Evolutionary conservation across 2,329 filamentous ascomycete genomes (phyloP), one percentile per base, ranked within the genome.

Genomic region (Fusarium caatingaense): DNA sequence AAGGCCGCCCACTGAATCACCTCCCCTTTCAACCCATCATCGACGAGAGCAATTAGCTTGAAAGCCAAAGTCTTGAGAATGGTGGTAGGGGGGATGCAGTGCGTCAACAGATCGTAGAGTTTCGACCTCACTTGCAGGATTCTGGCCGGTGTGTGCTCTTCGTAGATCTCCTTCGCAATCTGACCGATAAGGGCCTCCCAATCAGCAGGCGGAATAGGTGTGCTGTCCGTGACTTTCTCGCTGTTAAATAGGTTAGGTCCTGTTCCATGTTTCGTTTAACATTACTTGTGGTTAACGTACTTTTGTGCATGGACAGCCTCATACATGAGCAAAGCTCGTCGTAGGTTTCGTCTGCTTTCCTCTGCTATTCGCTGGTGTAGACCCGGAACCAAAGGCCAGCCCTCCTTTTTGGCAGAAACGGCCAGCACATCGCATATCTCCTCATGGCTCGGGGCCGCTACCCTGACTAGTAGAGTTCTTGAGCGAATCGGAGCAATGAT

Each of bases 401-500:
- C 89, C 81, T 98, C 94, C 78, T 90, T 93, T 84, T 91, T 91
- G 18, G 92, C 90, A 45, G 88, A 87, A 56, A 83, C 80, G 8
- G 85, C 92, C 65, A 99, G 83, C 28, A 93, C 95, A 41, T 86
- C 84, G 72, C 91, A 93, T 64, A 99, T 98, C 76, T 99, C 92
- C 10, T 87, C 86, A 74, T 97, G 91, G 0, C 90, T 93, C 10
- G 96, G 96, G 21, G 96, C 95, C 16, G 96, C 91, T 27, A 99
- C 96, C 71, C 96, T 88, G 57, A 99, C 93, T 51, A 99, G 86
- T 79, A 99, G 84, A 56, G 94, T 98, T 80, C 96, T 87, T 75
- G 93, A 97, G 71, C 95, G 89, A 78, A 99, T 99, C 1, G 96
- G 96, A n/a, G 96, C 95, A 80, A 99, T 99, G 75, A 99, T 99